Percentiles rank a stretch among this genome's conserved stretches.
These are phyloP conservation scores for Eucalyptus cloeziana DNA, from an alignment of 345 rosid species.

Conservation along the genomic window DNA sequence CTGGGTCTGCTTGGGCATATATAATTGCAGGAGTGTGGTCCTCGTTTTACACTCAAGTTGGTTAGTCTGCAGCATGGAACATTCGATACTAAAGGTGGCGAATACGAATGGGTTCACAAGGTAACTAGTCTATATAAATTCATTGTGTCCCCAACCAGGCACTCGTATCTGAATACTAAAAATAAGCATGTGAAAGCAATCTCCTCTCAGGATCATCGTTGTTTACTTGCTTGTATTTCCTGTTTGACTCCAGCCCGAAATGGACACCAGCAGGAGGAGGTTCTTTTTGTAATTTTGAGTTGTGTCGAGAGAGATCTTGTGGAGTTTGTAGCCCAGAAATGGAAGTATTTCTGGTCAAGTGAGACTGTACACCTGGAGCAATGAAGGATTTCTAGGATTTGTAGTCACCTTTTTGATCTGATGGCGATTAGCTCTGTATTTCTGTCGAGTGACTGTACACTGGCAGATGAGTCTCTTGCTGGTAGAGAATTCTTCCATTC, in stretches of 20 bases:
- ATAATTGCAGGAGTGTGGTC: constrained; percentile 71
- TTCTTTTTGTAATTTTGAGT: constrained; percentile 58
- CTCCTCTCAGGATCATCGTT: background rate
- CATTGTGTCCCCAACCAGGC: background rate
- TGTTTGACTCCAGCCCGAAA: constrained; percentile 47
- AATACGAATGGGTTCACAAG: constrained; percentile 97
- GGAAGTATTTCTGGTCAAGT: background rate
- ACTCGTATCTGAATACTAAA: background rate
- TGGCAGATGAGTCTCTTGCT: background rate
- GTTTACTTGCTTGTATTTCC: background rate
- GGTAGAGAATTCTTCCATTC: background rate
- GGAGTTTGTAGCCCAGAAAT: background rate
- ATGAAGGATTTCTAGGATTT: background rate
- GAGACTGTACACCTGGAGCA: background rate
- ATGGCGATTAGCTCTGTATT: background rate
- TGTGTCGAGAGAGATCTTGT: background rate
- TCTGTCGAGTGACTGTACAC: background rate
- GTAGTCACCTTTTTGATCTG: background rate
- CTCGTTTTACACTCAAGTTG: constrained; percentile 76
- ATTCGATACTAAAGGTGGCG: constrained; percentile 76
- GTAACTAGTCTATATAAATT: constrained; percentile 6
- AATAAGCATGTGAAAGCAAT: background rate
- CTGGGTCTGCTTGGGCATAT: background rate
- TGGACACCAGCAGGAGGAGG: constrained; percentile 95
- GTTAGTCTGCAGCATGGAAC: constrained; percentile 83